These are phyloP conservation scores for Avicennia marina DNA, from an alignment of 257 asterid species.

Conservation along the genomic window DNA sequence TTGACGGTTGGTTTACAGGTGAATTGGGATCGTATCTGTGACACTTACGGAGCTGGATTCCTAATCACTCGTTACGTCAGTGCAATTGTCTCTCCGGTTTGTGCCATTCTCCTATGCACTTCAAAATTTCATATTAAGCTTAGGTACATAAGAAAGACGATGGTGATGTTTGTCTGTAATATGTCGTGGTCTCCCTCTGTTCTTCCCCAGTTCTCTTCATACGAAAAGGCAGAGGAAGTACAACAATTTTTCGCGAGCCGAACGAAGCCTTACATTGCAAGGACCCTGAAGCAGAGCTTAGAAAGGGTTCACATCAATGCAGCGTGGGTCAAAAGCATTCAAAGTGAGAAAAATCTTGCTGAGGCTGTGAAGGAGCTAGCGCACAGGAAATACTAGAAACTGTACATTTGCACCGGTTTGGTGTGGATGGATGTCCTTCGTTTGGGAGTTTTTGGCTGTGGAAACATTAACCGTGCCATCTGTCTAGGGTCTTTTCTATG, in stretches of 20 bases:
- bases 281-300: constrained; percentile 86
- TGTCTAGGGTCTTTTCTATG: no score
- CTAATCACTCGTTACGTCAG: constrained; percentile 66
- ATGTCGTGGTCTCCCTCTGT: neutral
- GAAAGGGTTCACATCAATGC: constrained; percentile 74
- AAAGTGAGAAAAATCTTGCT: constrained; percentile 53
- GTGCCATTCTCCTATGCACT: constrained; percentile 22
- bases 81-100: constrained; percentile 67
- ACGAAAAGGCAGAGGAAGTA: constrained; percentile 68
- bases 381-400: constrained; percentile 46
- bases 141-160: no score
- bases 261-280: constrained; percentile 63
- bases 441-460: neutral
- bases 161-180: neutral
- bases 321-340: constrained; percentile 77
- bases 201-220: constrained; percentile 53
- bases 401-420: neutral
- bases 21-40: constrained; percentile 64
- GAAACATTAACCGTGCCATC: no score
- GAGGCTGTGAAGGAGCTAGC: constrained; percentile 65
- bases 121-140: neutral
- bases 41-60: constrained; percentile 82
- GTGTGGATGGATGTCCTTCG: neutral
- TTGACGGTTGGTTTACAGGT: constrained; percentile 35
- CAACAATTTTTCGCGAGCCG: constrained; percentile 68